These are phyloP conservation scores for Phallus indusiatus DNA, from an alignment of 768 basidiomycete genomes.

Conservation along the genomic window DNA sequence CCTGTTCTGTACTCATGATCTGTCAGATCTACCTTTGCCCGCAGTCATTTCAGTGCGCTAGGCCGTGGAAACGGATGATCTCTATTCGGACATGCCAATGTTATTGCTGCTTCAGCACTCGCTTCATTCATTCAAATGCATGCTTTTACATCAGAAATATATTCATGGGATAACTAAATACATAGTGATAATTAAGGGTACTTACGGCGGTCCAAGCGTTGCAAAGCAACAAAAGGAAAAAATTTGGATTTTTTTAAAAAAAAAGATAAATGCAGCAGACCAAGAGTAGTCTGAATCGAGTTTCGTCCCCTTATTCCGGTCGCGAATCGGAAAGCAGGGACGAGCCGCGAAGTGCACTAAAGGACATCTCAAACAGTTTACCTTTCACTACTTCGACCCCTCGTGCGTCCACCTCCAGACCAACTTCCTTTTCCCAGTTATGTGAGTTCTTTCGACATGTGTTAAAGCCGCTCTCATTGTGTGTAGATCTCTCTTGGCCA, in stretches of 20 bases:
- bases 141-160: not conserved
- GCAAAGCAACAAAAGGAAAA: constrained; percentile 17
- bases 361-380: constrained; percentile 28
- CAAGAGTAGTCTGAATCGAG: constrained; percentile 70
- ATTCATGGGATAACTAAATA: too few species aligned
- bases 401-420: constrained; percentile 1
- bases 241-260: constrained; percentile 24
- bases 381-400: not conserved
- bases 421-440: not conserved
- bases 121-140: not conserved
- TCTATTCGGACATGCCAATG: too few species aligned
- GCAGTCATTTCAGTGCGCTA: constrained; percentile 17
- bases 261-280: constrained; percentile 35
- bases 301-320: constrained; percentile 25
- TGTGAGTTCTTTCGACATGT: too few species aligned
- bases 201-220: not conserved
- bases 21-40: constrained; percentile 27
- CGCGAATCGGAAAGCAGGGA: constrained; percentile 13
- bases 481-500: too few species aligned
- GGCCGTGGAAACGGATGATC: constrained; percentile 1
- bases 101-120: too few species aligned
- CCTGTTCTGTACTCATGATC: not conserved
- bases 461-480: too few species aligned
- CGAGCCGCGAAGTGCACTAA: constrained; percentile 64
- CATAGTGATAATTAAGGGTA: too few species aligned